Conservation (phyloP, 164 flowering plant genomes). For the Kalanchoe fedtschenkoi region DNA sequence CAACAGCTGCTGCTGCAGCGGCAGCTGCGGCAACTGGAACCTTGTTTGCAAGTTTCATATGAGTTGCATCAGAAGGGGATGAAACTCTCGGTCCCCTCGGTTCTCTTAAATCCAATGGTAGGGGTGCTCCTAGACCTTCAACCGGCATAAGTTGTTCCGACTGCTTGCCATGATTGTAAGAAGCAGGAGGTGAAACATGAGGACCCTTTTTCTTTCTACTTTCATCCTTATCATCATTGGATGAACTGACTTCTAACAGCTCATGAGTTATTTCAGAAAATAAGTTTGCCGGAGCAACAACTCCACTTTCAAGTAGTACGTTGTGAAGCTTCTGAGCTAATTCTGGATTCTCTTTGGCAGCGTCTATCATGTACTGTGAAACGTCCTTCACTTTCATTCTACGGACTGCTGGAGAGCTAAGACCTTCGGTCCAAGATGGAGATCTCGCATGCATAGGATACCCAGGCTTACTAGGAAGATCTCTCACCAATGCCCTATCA, state of each 20-base stretch:
- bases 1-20: conserved; percentile 86
- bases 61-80: conserved; percentile 28
- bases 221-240: conserved; percentile 26
- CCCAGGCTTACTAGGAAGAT: conserved; percentile 25
- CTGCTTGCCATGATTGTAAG: conserved; percentile 25
- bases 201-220: conserved; percentile 18
- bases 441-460: conserved; percentile 66
- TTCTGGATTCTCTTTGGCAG: conserved; percentile 93
- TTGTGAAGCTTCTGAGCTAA: conserved; percentile 93
- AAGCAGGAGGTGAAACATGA: conserved; percentile 48
- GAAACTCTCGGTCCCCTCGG: conserved; percentile 15
- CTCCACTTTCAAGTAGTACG: conserved; percentile 94
- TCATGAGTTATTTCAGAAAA: conserved; percentile 54
- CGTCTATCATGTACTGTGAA: conserved; percentile 92
- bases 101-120: conserved; percentile 19
- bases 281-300: conserved; percentile 74
- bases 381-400: conserved; percentile 93
- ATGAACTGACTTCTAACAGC: conserved; percentile 28
- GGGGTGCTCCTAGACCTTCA: conserved; percentile 23
- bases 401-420: conserved; percentile 75
- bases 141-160: conserved; percentile 25
- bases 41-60: conserved; percentile 29
- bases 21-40: conserved; percentile 78
- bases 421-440: conserved; percentile 97
- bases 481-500: conserved; percentile 22